phyloP scores from a whole-genome alignment of 768 basidiomycete species.

The Tulasnella sp. region DNA sequence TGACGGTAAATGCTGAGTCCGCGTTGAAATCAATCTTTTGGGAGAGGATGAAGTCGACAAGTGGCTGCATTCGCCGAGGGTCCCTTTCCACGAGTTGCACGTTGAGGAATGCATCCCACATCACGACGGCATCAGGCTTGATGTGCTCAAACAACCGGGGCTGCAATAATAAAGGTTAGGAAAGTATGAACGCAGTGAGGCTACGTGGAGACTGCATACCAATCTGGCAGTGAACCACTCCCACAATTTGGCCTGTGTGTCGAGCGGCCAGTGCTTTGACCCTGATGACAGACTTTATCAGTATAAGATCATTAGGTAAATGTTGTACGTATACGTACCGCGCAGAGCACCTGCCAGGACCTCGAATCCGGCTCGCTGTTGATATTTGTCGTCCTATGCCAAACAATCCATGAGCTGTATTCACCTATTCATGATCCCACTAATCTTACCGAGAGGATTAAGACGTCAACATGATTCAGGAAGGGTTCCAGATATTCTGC shows the following conservation, averaged over 20 bases:
- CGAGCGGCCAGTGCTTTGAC: constrained; percentile 76
- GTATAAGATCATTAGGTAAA: background rate
- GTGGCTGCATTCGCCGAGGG: constrained; percentile 66
- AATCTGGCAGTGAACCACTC: constrained; percentile 63
- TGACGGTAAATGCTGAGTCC: constrained; percentile 85
- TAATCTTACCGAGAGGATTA: background rate
- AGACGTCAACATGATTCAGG: constrained; percentile 51
- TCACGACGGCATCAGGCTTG: constrained; percentile 76
- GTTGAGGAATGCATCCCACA: constrained; percentile 68
- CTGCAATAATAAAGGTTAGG: background rate
- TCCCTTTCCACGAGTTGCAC: constrained; percentile 67
- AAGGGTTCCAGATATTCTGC: constrained; percentile 51
- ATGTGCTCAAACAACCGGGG: constrained; percentile 66
- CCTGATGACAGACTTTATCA: constrained; percentile 43
- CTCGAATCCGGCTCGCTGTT: constrained; percentile 77
- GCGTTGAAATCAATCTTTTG: constrained; percentile 77
- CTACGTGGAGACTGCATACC: background rate
- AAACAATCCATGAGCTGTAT: background rate
- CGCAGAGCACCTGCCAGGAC: constrained; percentile 69
- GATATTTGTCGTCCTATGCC: constrained; percentile 59
- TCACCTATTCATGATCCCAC: background rate
- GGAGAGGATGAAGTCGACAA: constrained; percentile 73
- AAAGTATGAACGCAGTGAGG: background rate
- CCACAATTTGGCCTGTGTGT: constrained; percentile 58
- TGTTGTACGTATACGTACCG: constrained; percentile 46